Percentiles rank a stretch among this genome's conserved stretches.
phyloP scores from a whole-genome alignment of 2,329 filamentous ascomycete species.

The Ophiostoma montium region DNA sequence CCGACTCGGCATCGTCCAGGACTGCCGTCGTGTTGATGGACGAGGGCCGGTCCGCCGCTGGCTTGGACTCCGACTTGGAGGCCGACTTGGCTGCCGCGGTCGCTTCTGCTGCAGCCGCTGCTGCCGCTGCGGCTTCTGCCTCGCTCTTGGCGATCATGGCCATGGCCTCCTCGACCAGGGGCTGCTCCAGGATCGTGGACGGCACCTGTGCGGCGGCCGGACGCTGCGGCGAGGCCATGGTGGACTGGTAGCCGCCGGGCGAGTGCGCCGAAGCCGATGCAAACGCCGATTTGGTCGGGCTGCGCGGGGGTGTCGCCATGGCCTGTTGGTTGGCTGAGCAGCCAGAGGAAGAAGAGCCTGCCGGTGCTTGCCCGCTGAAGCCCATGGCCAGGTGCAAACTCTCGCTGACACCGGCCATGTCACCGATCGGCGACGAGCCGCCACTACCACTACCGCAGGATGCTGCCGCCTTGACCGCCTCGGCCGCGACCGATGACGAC shows the following conservation, averaged over 20 bases:
- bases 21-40: neutral
- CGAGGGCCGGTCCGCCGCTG: neutral
- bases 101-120: conserved; percentile 8
- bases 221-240: conserved; percentile 34
- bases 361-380: conserved; percentile 11
- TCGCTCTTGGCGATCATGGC: conserved; percentile 16
- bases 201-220: conserved; percentile 36
- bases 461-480: conserved; percentile 4
- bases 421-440: neutral
- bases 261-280: neutral
- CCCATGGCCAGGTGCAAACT: conserved; percentile 29
- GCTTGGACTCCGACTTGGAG: neutral
- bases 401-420: conserved; percentile 23
- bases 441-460: no score
- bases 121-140: conserved; percentile 8
- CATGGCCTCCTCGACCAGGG: conserved; percentile 29
- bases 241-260: neutral
- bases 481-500: conserved; percentile 9
- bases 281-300: conserved; percentile 32
- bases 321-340: conserved; percentile 20
- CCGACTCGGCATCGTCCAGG: neutral
- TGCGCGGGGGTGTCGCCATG: conserved; percentile 43
- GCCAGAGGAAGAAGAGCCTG: neutral
- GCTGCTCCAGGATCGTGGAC: conserved; percentile 40
- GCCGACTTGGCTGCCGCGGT: neutral